Conservation (phyloP, 352 stramenopile genomes). For the Phytophthora tentaculata region DNA sequence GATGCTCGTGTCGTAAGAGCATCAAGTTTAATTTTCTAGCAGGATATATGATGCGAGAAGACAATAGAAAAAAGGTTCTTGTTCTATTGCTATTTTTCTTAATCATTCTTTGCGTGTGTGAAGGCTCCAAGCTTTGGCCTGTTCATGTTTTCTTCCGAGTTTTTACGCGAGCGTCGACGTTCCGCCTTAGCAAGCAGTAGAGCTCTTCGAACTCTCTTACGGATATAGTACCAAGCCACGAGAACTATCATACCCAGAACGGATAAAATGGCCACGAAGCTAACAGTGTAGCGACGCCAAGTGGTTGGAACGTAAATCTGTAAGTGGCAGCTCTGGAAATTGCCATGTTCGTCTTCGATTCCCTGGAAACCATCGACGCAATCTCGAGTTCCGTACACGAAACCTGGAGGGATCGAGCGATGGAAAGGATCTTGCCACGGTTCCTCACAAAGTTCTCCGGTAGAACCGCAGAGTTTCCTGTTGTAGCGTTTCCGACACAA, state of each 20-base stretch:
- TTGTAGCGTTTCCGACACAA: slow-evolving; percentile 90
- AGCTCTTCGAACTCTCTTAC: slow-evolving; percentile 76
- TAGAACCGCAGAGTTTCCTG: slow-evolving; percentile 61
- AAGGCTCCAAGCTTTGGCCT: slow-evolving; percentile 66
- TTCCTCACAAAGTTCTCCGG: slow-evolving; percentile 82
- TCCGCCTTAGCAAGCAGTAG: slow-evolving; percentile 93
- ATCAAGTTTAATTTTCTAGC: slow-evolving; percentile 19
- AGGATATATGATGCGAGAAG: slow-evolving; percentile 11
- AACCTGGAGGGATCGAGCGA: slow-evolving; percentile 77
- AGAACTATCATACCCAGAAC: slow-evolving; percentile 71
- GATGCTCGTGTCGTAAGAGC: slow-evolving; percentile 76
- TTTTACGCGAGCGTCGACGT: slow-evolving; percentile 82
- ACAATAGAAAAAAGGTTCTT: slow-evolving; percentile 29
- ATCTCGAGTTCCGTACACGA: slow-evolving; percentile 91
- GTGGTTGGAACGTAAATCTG: slow-evolving; percentile 93
- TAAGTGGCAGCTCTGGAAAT: slow-evolving; percentile 95
- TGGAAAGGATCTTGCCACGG: slow-evolving; percentile 84
- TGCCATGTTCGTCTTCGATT: slow-evolving; percentile 86
- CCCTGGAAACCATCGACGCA: slow-evolving; percentile 96
- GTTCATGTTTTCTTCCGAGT: slow-evolving; percentile 57
- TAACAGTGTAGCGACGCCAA: slow-evolving; percentile 86
- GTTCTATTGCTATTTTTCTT: slow-evolving; percentile 25
- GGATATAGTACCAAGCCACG: slow-evolving; percentile 88
- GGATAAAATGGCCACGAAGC: slow-evolving; percentile 74
- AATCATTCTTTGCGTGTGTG: slow-evolving; percentile 65